phyloP scores from a whole-genome alignment of 2,329 filamentous ascomycete species.

The Cryoendolithus antarcticus region DNA sequence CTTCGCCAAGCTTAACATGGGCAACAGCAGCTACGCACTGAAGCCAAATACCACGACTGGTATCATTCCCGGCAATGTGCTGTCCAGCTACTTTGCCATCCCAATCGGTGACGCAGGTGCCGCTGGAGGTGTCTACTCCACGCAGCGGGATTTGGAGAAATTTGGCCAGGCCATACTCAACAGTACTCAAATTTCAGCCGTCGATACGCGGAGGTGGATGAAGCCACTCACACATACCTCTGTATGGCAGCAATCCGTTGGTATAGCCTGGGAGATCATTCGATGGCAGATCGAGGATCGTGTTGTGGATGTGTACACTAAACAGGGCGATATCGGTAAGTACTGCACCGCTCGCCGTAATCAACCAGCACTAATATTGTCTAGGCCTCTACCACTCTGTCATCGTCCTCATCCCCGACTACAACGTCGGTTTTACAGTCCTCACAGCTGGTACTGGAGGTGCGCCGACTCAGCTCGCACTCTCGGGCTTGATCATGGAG shows the following conservation, averaged over 20 bases:
- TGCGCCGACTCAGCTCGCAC: conserved; percentile 5
- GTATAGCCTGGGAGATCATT: conserved; percentile 38
- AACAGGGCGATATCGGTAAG: conserved; percentile 31
- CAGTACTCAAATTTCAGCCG: conserved; percentile 29
- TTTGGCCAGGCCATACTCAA: conserved; percentile 32
- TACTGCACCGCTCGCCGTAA: conserved; percentile 22
- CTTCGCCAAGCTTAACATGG: conserved; percentile 30
- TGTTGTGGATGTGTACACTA: conserved; percentile 38
- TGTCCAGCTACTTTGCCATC: conserved; percentile 6
- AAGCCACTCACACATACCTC: conserved; percentile 31
- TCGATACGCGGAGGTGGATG: conserved; percentile 34
- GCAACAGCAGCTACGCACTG: conserved; percentile 15
- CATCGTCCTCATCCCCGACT: conserved; percentile 35
- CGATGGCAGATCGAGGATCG: conserved; percentile 28
- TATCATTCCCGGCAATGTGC: conserved; percentile 22
- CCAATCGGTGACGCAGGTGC: conserved; percentile 21
- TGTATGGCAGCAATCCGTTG: conserved; percentile 27
- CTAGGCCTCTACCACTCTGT: conserved; percentile 1
- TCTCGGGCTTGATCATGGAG: conserved; percentile 13
- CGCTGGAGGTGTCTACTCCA: conserved; percentile 32
- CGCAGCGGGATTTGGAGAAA: conserved; percentile 29
- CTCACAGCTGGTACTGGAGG: conserved; percentile 23
- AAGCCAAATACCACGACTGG: conserved; percentile 9
- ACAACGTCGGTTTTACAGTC: conserved; percentile 32
- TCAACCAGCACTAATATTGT: no score